Conservation (phyloP, 805 yeast species). For the Candida piceae region DNA sequence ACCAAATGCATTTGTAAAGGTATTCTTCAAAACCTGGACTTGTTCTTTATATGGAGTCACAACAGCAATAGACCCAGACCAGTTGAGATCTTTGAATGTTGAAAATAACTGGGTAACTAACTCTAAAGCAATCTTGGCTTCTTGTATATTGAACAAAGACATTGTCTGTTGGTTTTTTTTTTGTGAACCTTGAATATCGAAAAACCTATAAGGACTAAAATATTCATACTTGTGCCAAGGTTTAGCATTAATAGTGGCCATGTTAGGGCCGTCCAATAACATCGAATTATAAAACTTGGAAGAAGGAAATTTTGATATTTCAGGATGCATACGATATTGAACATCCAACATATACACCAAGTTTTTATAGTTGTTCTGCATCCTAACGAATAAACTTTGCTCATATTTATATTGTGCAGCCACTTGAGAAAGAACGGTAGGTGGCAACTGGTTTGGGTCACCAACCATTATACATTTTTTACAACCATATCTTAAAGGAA, state of each 20-base stretch:
- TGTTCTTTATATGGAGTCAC: conserved; percentile 96
- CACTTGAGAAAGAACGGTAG: conserved; percentile 85
- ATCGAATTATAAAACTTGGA: conserved; percentile 69
- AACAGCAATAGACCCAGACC: conserved; percentile 75
- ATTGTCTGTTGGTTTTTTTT: conserved; percentile 57
- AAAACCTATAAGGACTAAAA: conserved; percentile 75
- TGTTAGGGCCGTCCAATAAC: conserved; percentile 73
- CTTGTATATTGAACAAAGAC: conserved; percentile 67
- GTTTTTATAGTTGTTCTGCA: conserved; percentile 62
- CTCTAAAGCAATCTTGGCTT: conserved; percentile 70
- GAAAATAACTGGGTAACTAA: conserved; percentile 50
- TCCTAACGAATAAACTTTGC: conserved; percentile 89
- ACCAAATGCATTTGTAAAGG: conserved; percentile 61
- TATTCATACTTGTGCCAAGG: conserved; percentile 66
- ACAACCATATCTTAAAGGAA: conserved; percentile 90
- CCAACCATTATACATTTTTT: conserved; percentile 94
- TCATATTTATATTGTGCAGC: conserved; percentile 81
- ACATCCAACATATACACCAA: conserved; percentile 75
- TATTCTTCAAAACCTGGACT: conserved; percentile 49
- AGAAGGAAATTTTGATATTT: conserved; percentile 83
- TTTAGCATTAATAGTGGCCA: conserved; percentile 52
- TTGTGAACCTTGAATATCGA: conserved; percentile 64
- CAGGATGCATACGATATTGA: conserved; percentile 98
- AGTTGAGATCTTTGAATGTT: conserved; percentile 44
- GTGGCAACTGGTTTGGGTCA: conserved; percentile 97